phyloP scores from a whole-genome alignment of 1,139 yeast genomes.

The Spencermartinsiella ligniputridi region DNA sequence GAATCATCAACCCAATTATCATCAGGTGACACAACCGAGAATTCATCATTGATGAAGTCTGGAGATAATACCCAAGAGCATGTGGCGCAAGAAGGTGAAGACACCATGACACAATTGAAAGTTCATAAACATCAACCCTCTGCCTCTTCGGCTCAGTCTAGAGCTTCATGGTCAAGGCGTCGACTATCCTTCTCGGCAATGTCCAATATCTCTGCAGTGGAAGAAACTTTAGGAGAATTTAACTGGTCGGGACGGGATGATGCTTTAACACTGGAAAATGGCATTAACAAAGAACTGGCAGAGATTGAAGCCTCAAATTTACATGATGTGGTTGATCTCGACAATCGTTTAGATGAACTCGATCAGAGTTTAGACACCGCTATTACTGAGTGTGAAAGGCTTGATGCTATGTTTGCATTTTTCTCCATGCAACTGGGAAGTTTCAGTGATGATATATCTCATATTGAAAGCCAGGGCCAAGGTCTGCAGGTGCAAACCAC shows the following conservation, averaged over 20 bases:
- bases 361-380: slow-evolving; percentile 44
- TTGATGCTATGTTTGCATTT: slow-evolving; percentile 51
- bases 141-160: slow-evolving; percentile 12
- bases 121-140: slow-evolving; percentile 7
- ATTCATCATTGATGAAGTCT: not conserved
- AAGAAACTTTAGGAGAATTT: slow-evolving; percentile 68
- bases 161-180: slow-evolving; percentile 10
- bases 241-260: slow-evolving; percentile 70
- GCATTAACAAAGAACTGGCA: slow-evolving; percentile 50
- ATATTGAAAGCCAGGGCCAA: slow-evolving; percentile 70
- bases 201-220: slow-evolving; percentile 36
- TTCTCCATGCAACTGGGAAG: slow-evolving; percentile 57
- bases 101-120: not conserved
- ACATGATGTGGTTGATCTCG: slow-evolving; percentile 44
- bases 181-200: slow-evolving; percentile 17
- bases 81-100: not conserved
- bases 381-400: slow-evolving; percentile 58
- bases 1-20: not conserved
- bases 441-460: slow-evolving; percentile 61
- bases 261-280: slow-evolving; percentile 50
- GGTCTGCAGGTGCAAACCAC: slow-evolving; percentile 83
- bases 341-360: slow-evolving; percentile 41
- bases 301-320: slow-evolving; percentile 48
- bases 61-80: not conserved
- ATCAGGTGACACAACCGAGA: not conserved